Conservation (phyloP, 1,284 basidiomycete genomes). For the Trametes sp. region DNA sequence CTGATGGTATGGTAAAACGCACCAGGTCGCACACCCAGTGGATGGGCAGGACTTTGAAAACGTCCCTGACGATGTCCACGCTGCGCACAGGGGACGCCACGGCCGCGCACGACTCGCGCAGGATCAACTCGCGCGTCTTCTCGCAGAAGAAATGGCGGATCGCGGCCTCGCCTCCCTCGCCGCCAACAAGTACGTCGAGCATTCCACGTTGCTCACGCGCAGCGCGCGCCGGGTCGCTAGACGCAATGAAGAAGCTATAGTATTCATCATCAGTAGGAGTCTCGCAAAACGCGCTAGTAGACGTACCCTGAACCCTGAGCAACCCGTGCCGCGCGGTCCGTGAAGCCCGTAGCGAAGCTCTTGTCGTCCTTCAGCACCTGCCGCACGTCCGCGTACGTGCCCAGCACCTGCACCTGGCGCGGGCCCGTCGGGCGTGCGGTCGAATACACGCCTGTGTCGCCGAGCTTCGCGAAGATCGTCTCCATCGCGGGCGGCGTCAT, state of each 20-base stretch:
- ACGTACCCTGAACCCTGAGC: slow-evolving; percentile 65
- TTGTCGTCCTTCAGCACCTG: slow-evolving; percentile 57
- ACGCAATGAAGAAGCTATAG: slow-evolving; percentile 64
- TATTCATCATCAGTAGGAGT: neutral
- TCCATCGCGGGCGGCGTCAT: slow-evolving; percentile 79
- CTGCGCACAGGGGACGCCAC: slow-evolving; percentile 57
- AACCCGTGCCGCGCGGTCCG: slow-evolving; percentile 56
- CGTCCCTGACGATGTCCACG: slow-evolving; percentile 77
- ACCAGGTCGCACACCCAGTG: slow-evolving; percentile 77
- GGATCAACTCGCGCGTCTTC: slow-evolving; percentile 65
- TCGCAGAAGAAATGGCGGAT: slow-evolving; percentile 68
- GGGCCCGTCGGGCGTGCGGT: slow-evolving; percentile 52
- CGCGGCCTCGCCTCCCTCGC: slow-evolving; percentile 54
- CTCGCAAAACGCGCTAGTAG: neutral
- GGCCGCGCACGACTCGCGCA: slow-evolving; percentile 57
- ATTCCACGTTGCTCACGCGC: slow-evolving; percentile 59
- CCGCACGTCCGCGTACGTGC: slow-evolving; percentile 58
- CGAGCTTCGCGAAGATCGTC: slow-evolving; percentile 61
- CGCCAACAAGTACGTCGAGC: slow-evolving; percentile 52
- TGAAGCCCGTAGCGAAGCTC: slow-evolving; percentile 58
- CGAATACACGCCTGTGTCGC: slow-evolving; percentile 60
- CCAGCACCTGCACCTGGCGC: slow-evolving; percentile 43
- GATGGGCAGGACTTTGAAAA: slow-evolving; percentile 70
- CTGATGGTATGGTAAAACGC: slow-evolving; percentile 35
- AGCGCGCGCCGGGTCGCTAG: slow-evolving; percentile 47